A percentile compares a stretch with the other conserved stretches of the same genome.
Conservation (phyloP, 1,284 basidiomycete species). For the Calocybe gambosa region DNA sequence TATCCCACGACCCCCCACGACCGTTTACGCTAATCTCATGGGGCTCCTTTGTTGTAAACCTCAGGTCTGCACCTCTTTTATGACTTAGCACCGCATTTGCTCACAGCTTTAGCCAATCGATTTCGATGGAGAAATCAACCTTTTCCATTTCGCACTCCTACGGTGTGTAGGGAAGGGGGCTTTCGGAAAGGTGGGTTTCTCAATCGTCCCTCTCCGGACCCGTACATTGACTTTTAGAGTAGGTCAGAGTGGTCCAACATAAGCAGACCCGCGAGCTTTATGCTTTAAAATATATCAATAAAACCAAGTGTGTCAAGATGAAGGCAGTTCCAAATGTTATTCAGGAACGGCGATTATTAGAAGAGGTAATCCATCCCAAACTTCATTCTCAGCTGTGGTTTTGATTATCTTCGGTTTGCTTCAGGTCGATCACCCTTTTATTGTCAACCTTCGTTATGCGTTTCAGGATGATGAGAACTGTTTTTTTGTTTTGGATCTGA, state of each 20-base stretch:
- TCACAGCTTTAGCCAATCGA: constrained; percentile 74
- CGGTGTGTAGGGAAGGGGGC: constrained; percentile 96
- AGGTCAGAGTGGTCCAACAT: constrained; percentile 98
- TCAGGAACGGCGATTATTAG: constrained; percentile 86
- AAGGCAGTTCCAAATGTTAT: constrained; percentile 96
- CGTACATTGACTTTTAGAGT: constrained; percentile 8
- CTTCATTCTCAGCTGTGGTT: constrained; percentile 19
- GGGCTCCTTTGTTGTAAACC: constrained; percentile 81
- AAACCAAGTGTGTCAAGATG: constrained; percentile 96
- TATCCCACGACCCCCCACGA: constrained; percentile 16
- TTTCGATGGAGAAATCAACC: constrained; percentile 95
- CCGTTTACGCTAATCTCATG: constrained; percentile 46
- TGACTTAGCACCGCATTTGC: constrained; percentile 6
- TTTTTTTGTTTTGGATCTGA: constrained; percentile 97
- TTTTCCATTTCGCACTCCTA: constrained; percentile 94
- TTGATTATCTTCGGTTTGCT: constrained; percentile 4
- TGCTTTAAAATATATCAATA: constrained; percentile 99
- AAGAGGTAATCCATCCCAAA: constrained; percentile 61
- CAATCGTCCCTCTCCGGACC: background rate
- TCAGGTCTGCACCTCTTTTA: constrained; percentile 40
- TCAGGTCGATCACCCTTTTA: constrained; percentile 93
- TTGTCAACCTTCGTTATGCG: constrained; percentile 95
- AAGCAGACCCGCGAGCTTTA: constrained; percentile 94
- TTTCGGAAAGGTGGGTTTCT: constrained; percentile 81
- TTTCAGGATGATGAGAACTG: constrained; percentile 99